Evolutionary conservation across 371 early-diverging fungal genomes (phyloP), one percentile per base, ranked within the genome.

Genomic region (Amoeboaphelidium protococcarum): DNA sequence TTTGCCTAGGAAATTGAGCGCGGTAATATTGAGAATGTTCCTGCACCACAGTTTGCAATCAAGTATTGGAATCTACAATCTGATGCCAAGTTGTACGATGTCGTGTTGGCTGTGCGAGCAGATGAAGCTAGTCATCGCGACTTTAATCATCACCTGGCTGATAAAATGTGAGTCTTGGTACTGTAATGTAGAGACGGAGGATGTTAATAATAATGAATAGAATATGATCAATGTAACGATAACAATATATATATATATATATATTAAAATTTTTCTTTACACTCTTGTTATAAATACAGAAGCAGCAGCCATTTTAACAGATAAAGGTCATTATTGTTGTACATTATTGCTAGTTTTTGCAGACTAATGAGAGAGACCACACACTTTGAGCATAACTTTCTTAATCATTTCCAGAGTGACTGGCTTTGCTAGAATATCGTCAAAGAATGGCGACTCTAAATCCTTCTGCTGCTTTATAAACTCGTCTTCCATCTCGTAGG

Each of bases 401-500:
- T 16, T 16, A 31, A 31, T 31, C 6, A 16, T 10, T 31, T 31
- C 37, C 6, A 31, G 10, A 10, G 37, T 31, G 37, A 31, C 16
- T 16, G 37, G 37, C 16, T 31, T 31, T 16, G 37, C 6, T 16
- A 31, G 37, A 31, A 31, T 31, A 31, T 31, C 37, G 16, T 31
- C 37, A 16, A 31, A 31, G 16, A 6, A 31, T 10, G 37, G n/a
- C n/a, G n/a, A n/a, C n/a, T n/a, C 37, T 16, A 31, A 10, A 31
- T 31, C 16, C 37, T 31, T 16, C 6, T 31, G 6, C 10, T 6
- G 16, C 10, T 6, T 10, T 10, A 31, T 16, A 31, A 10, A 6
- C 6, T 31, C 16, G 16, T 10, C 6, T 10, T 31, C 37, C 6
- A 31, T 31, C 6, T 77, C 78, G 55, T 78, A 80, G 0, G 77